Base-by-base conservation (phyloP, 148 eudicot species). In the Cornus florida region DNA sequence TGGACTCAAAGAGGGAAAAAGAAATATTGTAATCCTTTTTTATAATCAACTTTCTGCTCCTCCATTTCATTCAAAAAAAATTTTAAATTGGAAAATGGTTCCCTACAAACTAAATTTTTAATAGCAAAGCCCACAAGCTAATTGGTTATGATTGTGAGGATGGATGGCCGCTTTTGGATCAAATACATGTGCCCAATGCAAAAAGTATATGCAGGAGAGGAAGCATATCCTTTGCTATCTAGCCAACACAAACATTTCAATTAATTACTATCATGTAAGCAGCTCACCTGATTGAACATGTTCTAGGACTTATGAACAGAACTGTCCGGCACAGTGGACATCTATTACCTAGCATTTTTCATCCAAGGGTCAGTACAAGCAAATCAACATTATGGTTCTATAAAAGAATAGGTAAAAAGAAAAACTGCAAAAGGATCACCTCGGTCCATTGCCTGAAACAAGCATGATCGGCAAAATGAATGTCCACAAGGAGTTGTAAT, bases 401-500 rank as follows among this genome's bases (percentile, higher is more conserved):
- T 65, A 35, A 19, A 72, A 65, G 8, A 81, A 72, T 69, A 72
- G 10, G 14, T 19, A 72, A 22, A 62, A 60, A 74, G 13, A 53
- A 50, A 72, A 80, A 38, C 60, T 62, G 69, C 80, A 77, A n/a
- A 50, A 75, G 71, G 62, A 87, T 86, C 75, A 96, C 99, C 89
- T 82, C 97, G 83, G 77, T 97, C 99, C 97, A 97, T 97, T 72
- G 98, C 84, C 85, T 94, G 99, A 88, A 97, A 94, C 75, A 97
- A 83, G 86, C 99, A 97, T 48, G 98, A 90, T 17, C 98, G 95
- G 81, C 99, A 97, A 81, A 94, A 97, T 10, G 99, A 87, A 84
- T 97, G 99, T 71, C 99, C 99, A 83, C 99, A 97, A 46, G 99
- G 92, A 86, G 99, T 97, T 82, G 99, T 97, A 73, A 97, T 66